Evolutionary conservation across 2,329 filamentous ascomycete genomes (phyloP), one percentile per base, ranked within the genome.

Genomic region (Diaporthe sp.): DNA sequence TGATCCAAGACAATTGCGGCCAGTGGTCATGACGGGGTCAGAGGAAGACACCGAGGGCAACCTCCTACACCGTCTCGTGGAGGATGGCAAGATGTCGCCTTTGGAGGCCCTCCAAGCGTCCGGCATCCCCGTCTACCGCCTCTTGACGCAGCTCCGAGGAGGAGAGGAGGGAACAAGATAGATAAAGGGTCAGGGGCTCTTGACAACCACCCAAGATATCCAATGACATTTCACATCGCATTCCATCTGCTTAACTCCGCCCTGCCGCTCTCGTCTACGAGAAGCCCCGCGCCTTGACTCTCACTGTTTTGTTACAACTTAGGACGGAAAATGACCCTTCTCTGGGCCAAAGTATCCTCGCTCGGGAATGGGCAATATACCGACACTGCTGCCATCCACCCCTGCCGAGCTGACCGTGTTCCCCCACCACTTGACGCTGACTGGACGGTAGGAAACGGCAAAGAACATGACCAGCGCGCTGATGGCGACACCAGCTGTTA

Each of bases 401-500:
- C 79, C 79, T 22, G 78, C 78, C 31, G 46, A 72, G 72, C 73
- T 86, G 34, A 87, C 86, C 6, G 84, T 80, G 74, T 86, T 86
- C 0, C 84, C 85, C 85, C 84, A 86, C 84, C 84, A 86, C 17
- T 78, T 80, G 28, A 86, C 67, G 0, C 67, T 77, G 31, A 80
- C 80, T 1, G 81, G 81, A 57, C 83, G 79, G n/a, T 83, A 85
- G 0, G 81, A 81, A 12, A 86, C 79, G 5, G 83, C 83, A 62
- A 86, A 86, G 79, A 85, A 84, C 79, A 84, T 84, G 73, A 86
- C 76, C 25, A 86, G 78, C 9, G 82, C 84, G 34, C 80, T 81
- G 46, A 85, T 78, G 39, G 84, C 85, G 12, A 86, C 79, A 12
- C 83, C 84, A 9, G 82, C 83, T 3, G 81, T 83, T 55, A 86